These are phyloP conservation scores for Botryobasidium botryosum DNA, from an alignment of 768 basidiomycete species.

Conservation along the genomic window DNA sequence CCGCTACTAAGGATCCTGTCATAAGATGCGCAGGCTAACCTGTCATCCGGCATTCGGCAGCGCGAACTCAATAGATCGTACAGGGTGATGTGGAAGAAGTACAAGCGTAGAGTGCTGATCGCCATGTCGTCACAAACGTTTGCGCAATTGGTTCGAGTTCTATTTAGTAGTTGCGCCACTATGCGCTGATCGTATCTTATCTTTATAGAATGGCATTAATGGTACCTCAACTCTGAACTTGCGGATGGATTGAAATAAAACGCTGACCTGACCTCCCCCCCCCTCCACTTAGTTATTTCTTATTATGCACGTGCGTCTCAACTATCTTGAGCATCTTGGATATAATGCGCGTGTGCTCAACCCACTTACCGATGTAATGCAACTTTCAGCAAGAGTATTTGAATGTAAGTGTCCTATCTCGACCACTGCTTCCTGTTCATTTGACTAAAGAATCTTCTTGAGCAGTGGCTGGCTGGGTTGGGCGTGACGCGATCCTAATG, in stretches of 20 bases:
- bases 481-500: conserved; percentile 87
- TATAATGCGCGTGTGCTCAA: conserved; percentile 1
- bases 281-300: conserved; percentile 65
- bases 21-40: background rate
- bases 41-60: conserved; percentile 23
- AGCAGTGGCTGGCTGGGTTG: conserved; percentile 87
- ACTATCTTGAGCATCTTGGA: conserved; percentile 2
- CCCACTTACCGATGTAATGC: background rate
- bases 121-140: conserved; percentile 95
- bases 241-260: background rate
- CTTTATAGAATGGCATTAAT: conserved; percentile 84
- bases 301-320: conserved; percentile 72
- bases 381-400: conserved; percentile 58
- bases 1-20: background rate
- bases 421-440: background rate
- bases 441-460: background rate
- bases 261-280: background rate
- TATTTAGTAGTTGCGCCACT: background rate
- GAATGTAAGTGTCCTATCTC: conserved; percentile 38
- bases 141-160: conserved; percentile 64
- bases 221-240: conserved; percentile 29
- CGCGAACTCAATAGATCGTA: conserved; percentile 67
- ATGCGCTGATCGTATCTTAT: background rate
- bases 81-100: conserved; percentile 66
- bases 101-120: conserved; percentile 72